Conservation (phyloP, 768 basidiomycete genomes). For the Leccinum fibrillosum region DNA sequence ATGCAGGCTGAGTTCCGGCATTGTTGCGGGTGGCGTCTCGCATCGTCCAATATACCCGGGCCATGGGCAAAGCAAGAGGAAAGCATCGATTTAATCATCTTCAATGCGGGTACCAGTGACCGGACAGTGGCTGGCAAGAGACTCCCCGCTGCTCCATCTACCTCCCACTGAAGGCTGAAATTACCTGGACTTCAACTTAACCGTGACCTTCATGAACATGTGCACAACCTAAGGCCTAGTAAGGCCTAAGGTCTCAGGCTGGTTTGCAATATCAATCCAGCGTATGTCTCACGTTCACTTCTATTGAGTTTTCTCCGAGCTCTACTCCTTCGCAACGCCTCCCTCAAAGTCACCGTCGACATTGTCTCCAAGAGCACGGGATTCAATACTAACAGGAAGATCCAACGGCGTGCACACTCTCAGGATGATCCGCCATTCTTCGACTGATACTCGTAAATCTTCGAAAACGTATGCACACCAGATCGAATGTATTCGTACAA, state of each 20-base stretch:
- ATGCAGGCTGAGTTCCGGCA: not conserved
- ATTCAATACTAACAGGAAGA: not conserved
- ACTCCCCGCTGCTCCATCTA: not conserved
- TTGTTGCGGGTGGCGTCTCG: not conserved
- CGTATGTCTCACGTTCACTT: not conserved
- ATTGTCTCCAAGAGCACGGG: not conserved
- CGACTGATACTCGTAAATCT: conserved; percentile 2
- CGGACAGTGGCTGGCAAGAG: not conserved
- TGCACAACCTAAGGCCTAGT: too few relatives aligned
- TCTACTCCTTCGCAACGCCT: not conserved
- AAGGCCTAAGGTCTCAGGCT: too few relatives aligned
- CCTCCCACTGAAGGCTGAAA: not conserved
- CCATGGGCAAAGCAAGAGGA: not conserved
- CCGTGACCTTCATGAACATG: not conserved
- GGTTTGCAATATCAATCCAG: not conserved
- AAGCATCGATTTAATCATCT: not conserved
- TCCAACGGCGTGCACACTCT: not conserved
- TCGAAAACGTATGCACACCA: not conserved
- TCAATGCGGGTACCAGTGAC: not conserved
- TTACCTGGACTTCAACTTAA: not conserved
- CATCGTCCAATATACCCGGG: not conserved
- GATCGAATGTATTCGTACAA: conserved; percentile 15
- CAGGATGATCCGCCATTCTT: conserved; percentile 5
- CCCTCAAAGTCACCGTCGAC: not conserved
- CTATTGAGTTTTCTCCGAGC: not conserved